Evolutionary conservation across 2,329 filamentous ascomycete species (phyloP), one percentile per base, ranked within the genome.

Genomic region (Cercospora beticola): DNA sequence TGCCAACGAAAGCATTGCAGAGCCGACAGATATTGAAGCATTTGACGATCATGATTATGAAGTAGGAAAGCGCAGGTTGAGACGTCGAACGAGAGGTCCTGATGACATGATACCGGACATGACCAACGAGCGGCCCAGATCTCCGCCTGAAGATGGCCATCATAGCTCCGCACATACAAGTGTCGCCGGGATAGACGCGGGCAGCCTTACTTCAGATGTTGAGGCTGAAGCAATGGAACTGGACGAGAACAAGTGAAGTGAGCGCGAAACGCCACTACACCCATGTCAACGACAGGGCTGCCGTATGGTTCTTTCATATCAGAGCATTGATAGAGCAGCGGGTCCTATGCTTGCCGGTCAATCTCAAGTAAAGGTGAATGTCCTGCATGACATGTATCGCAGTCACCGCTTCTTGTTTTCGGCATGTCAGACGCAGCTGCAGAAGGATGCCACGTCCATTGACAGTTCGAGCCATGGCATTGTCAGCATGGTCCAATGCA

Each of bases 1-100:
- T 74, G 83, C 80, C 65, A 75, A 83, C 30, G 81, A 81, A 71
- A 81, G 80, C 62, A 81, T 83, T 62, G 79, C 79, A 64, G 82
- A 80, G 70, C 78, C 79, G 60, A 80, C 80, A 23, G 81, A 83
- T 65, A 74, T 78, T 49, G 81, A 82, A 23, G 78, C 77, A 16
- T 74, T 81, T 28, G 79, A 81, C 65, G 76, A 77, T 64, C 76
- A 79, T 28, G 81, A 82, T 64, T 72, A 79, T 49, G 77, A 79
- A 46, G 73, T 74, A 7, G 78, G 73, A 30, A 78, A 80, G 63
- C 80, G 82, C 31, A 79, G 83, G 58, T 77, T 84, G 43, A 78
- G 82, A 67, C 78, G 82, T 64, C 78, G 81, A 18, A 77, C 82
- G 16, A 75, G 79, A 23, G 81, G 80, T 16, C 80, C 80, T 10